Evolutionary conservation across 176 grass and related monocot genomes (phyloP).

Genomic region (Phyllostachys edulis): DNA sequence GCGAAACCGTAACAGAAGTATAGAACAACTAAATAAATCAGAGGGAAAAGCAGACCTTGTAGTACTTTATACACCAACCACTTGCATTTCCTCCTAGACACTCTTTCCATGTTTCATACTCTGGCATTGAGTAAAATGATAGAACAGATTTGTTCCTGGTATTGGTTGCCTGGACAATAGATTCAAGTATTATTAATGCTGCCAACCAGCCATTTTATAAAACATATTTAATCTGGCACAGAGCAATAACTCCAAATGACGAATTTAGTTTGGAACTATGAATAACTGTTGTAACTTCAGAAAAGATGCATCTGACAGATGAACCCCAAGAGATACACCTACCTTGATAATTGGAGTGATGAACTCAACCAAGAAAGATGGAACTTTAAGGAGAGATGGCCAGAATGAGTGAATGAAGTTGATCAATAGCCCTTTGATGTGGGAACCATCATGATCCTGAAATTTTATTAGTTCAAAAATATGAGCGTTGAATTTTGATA

Average conservation of each 20-base stretch:
- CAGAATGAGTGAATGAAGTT: constrained; percentile 88
- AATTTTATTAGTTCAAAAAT: background rate
- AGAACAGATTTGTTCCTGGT: constrained; percentile 25
- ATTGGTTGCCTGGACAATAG: constrained; percentile 56
- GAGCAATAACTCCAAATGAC: background rate
- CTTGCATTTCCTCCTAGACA: constrained; percentile 53
- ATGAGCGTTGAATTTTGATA: background rate
- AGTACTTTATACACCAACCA: constrained; percentile 80
- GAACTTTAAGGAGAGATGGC: constrained; percentile 85
- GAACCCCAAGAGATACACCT: background rate
- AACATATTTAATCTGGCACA: background rate
- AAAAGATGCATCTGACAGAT: background rate
- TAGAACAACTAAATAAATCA: background rate
- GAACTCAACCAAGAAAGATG: constrained; percentile 85
- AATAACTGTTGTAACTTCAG: background rate
- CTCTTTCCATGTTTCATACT: constrained; percentile 85
- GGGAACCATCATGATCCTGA: constrained; percentile 89
- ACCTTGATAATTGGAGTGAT: constrained; percentile 93
- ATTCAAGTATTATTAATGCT: background rate
- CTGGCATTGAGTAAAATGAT: constrained; percentile 88
- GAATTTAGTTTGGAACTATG: background rate
- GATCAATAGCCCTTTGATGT: constrained; percentile 87
- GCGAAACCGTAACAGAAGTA: background rate
- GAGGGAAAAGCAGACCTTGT: constrained; percentile 57
- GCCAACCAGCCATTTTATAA: background rate